Base-by-base conservation (phyloP, 2,329 filamentous ascomycete species). In the Zarea fungicola region DNA sequence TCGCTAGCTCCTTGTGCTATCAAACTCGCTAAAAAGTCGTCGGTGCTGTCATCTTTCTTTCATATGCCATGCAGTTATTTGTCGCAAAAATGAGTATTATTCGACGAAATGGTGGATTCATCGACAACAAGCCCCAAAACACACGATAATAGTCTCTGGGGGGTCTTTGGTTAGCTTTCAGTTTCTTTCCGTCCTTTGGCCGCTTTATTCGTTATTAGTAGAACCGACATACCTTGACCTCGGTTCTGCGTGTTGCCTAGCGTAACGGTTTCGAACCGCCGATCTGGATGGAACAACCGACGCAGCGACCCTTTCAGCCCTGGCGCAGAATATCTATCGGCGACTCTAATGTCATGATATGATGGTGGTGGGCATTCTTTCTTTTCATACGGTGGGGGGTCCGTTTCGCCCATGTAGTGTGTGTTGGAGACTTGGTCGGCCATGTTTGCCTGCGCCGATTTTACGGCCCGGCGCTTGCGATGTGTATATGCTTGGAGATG, bases 361-460 rank as follows among this genome's bases (percentile, higher is more conserved):
- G 47, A 43, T 9, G 47, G 47, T 11, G 47, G 47, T 3, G 37
- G 40, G 4, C 31, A 25, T 26, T 49, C 47, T 3, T 32, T 36
- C 32, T 49, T 49, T 16, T 49, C 40, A n/a, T 49, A 49, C 5
- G 47, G 39, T 14, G 47, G 47, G 25, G 47, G 47, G 18, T 37
- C 16, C 18, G 25, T 23, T 13, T 43, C 25, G 19, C 32, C 26
- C 16, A 25, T 11, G 10, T 42, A 42, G 21, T n/a, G 13, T n/a
- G n/a, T n/a, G n/a, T n/a, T n/a, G n/a, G n/a, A n/a, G n/a, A n/a
- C n/a, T n/a, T n/a, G n/a, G n/a, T n/a, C n/a, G n/a, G n/a, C n/a
- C n/a, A n/a, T n/a, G n/a, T n/a, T n/a, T n/a, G n/a, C n/a, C n/a
- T n/a, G n/a, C n/a, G n/a, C n/a, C n/a, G n/a, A n/a, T n/a, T n/a